Base-by-base conservation (phyloP, 164 flowering plant species). In the Dillenia suffruticosa region DNA sequence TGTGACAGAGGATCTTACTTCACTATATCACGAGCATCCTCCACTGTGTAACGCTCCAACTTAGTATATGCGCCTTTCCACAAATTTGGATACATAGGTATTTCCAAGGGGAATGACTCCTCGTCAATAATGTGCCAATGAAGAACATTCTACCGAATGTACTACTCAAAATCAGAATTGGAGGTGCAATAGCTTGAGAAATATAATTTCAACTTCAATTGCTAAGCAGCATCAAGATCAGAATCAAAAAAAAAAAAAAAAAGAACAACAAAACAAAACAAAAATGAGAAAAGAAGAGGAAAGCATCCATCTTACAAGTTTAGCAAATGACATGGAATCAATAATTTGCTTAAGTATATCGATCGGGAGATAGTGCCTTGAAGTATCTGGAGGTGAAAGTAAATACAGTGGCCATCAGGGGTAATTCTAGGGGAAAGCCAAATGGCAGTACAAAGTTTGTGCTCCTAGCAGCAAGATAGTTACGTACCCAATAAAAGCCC, bases 51-150 rank as follows among this genome's bases (percentile, higher is more conserved):
- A 4, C 96, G 83, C 78, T 94, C 99, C 92, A 85, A 86, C 74
- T 82, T 88, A 74, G 99, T 63, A 67, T 94, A 94, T 69, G 97
- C 76, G 51, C 99, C 99, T 64, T 81, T 80, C 99, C 99, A 94
- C 70, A 94, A 70, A n/a, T 91, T 70, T 67, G 96, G 97, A 70
- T 83, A 86, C 54, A 86, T 57, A 49, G 97, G 96, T 19, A 82
- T 70, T 69, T 94, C 99, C 10, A 94, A 67, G 57, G 99, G 99
- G 79, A 94, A 94, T 60, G 99, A 84, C 73, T 94, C 61, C 68
- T 89, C 94, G 54, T 91, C 97, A 72, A 94, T 81, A 61, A 91
- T 89, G 82, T 94, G 99, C 99, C 99, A 94, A 77, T 94, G 99
- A 63, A 94, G 90, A 64, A 94, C 96, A 80, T 94, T 94, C 99